These are phyloP conservation scores for Dictyostelium purpureum DNA, from an alignment of 78 protist genomes.

Conservation along the genomic window DNA sequence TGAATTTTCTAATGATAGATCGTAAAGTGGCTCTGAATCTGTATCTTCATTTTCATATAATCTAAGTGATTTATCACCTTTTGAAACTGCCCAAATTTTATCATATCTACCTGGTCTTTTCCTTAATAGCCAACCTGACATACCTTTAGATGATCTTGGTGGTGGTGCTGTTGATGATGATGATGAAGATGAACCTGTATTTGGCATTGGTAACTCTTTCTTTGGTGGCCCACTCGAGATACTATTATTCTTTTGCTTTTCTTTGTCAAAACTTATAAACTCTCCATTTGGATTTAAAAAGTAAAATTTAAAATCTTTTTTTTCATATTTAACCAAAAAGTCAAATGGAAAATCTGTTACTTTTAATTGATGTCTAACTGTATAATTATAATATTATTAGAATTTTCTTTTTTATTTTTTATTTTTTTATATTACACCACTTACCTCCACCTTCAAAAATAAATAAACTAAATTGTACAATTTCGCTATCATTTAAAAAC, in stretches of 20 bases:
- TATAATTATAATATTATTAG: not conserved
- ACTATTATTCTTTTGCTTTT: not conserved
- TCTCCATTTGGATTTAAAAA: constrained; percentile 62
- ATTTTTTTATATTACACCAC: not conserved
- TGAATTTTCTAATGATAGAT: constrained; percentile 39
- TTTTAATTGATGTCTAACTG: constrained; percentile 31
- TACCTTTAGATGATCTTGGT: constrained; percentile 1
- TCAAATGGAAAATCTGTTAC: constrained; percentile 68
- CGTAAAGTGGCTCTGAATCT: not conserved
- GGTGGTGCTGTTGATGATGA: not conserved
- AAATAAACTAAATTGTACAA: constrained; percentile 41
- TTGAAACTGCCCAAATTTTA: constrained; percentile 13
- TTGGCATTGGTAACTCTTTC: not conserved
- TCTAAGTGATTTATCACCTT: not conserved
- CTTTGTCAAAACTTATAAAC: constrained; percentile 56
- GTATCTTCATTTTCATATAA: constrained; percentile 20
- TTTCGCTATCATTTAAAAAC: constrained; percentile 27
- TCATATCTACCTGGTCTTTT: constrained; percentile 49
- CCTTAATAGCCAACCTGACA: constrained; percentile 26
- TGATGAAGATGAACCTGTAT: not conserved
- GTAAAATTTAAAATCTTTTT: constrained; percentile 43
- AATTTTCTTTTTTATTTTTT: not conserved
- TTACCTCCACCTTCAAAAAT: constrained; percentile 65
- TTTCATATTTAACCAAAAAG: constrained; percentile 13
- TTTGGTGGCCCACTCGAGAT: not conserved